Evolutionary conservation across 2,329 filamentous ascomycete species (phyloP).

Genomic region (Cucurbitaria berberidis): DNA sequence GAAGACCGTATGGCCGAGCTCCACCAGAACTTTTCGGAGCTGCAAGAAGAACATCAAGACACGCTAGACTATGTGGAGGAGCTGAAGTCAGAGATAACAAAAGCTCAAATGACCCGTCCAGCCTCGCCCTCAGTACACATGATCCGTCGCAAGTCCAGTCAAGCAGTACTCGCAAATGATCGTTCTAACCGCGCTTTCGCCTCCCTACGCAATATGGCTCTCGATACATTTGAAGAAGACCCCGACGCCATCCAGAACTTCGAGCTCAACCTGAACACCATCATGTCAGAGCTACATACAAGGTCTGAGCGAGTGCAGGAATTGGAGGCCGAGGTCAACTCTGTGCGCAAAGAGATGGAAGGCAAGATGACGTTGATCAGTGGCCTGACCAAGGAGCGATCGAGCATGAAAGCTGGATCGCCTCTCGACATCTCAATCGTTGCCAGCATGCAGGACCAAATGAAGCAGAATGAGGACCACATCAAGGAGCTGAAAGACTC

Average conservation of each 20-base stretch:
- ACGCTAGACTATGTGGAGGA: constrained; percentile 87
- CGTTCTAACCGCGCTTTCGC: constrained; percentile 90
- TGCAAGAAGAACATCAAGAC: constrained; percentile 81
- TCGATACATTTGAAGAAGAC: constrained; percentile 81
- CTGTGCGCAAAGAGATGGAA: constrained; percentile 94
- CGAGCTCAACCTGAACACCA: constrained; percentile 86
- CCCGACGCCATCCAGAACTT: constrained; percentile 91
- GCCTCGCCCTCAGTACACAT: constrained; percentile 72
- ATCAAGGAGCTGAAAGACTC: constrained; percentile 75
- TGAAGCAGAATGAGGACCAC: constrained; percentile 82
- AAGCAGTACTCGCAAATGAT: constrained; percentile 85
- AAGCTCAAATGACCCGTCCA: constrained; percentile 70
- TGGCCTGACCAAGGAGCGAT: constrained; percentile 88
- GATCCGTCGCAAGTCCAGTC: constrained; percentile 90
- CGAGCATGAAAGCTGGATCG: constrained; percentile 79
- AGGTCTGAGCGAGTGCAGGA: constrained; percentile 90
- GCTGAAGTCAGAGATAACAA: constrained; percentile 83
- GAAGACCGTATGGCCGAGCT: constrained; percentile 76
- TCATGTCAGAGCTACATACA: constrained; percentile 88
- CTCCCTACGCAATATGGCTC: constrained; percentile 84
- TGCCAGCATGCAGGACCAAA: constrained; percentile 82
- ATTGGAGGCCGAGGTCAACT: constrained; percentile 81
- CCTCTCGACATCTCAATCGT: constrained; percentile 93
- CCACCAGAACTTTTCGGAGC: constrained; percentile 77
- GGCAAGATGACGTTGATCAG: constrained; percentile 95